Percentiles rank a stretch among this genome's conserved stretches.
These are phyloP conservation scores for Apophysomyces elegans DNA, from an alignment of 371 early-diverging fungal genomes.

Conservation along the genomic window DNA sequence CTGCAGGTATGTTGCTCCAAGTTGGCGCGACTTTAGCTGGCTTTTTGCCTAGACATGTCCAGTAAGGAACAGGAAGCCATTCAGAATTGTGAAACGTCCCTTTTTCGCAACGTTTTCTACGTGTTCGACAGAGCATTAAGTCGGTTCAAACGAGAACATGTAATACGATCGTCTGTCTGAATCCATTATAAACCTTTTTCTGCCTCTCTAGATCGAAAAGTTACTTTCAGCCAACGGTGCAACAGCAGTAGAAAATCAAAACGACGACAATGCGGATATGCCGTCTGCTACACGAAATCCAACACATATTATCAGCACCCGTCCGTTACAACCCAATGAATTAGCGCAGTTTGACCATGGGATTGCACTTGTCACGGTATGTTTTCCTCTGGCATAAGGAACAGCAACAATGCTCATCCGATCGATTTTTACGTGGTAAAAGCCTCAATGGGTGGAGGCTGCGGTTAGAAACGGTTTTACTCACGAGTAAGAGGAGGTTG, in stretches of 20 bases:
- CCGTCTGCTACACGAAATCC: not conserved
- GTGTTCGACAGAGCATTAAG: not conserved
- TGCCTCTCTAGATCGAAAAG: not conserved
- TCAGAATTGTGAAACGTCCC: not conserved
- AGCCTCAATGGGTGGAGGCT: constrained; percentile 28
- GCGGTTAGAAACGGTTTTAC: constrained; percentile 31
- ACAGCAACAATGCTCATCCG: not conserved
- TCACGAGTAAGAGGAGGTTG: constrained; percentile 39
- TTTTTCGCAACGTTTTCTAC: not conserved
- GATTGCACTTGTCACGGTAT: not conserved
- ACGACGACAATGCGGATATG: not conserved
- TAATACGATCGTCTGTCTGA: not conserved
- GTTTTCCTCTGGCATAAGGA: not conserved
- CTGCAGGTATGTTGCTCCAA: too few relatives aligned
- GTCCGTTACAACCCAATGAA: not conserved
- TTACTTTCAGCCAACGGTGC: not conserved
- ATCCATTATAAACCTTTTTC: not conserved
- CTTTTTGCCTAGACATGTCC: not conserved
- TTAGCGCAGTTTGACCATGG: not conserved
- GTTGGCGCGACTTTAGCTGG: not conserved
- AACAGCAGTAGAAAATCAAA: not conserved
- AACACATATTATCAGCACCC: not conserved
- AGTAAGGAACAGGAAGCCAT: not conserved
- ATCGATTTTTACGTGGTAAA: not conserved
- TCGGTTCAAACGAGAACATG: constrained; percentile 6